These are phyloP conservation scores for Penicillium sp. DNA, from an alignment of 2,329 filamentous ascomycete genomes.

Conservation along the genomic window DNA sequence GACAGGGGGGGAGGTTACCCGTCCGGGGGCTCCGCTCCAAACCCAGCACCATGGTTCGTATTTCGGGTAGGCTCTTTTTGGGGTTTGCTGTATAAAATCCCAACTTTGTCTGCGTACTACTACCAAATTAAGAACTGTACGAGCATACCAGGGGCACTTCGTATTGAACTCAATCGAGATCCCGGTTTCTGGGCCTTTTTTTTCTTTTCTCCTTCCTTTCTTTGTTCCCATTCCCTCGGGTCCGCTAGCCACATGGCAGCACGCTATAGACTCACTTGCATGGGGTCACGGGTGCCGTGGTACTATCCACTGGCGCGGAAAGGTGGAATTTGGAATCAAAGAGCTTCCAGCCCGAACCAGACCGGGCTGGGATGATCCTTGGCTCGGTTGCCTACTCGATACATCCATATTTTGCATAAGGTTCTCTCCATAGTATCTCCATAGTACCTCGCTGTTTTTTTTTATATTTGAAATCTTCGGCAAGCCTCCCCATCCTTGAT, in stretches of 20 bases:
- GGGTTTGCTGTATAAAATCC: too few relatives aligned
- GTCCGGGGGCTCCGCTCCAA: conserved; percentile 16
- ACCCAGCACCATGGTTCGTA: conserved; percentile 41
- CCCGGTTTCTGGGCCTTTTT: background rate
- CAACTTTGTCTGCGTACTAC: background rate
- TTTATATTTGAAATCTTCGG: too few relatives aligned
- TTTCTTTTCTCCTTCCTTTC: background rate
- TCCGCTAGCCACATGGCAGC: background rate
- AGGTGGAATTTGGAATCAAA: too few relatives aligned
- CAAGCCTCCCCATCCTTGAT: too few relatives aligned
- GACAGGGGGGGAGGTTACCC: conserved; percentile 12
- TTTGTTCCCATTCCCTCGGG: background rate
- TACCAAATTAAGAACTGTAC: too few relatives aligned
- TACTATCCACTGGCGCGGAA: background rate
- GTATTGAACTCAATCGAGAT: background rate
- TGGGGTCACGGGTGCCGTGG: too few relatives aligned
- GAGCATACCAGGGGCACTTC: too few relatives aligned
- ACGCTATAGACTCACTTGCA: background rate
- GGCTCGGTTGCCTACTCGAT: background rate
- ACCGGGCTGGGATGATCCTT: background rate
- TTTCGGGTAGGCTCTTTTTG: conserved; percentile 23
- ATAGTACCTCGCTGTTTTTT: too few relatives aligned
- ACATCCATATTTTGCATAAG: background rate
- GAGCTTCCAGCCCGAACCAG: too few relatives aligned
- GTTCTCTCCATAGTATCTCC: too few relatives aligned